Evolutionary conservation across 495 filamentous ascomycete species (phyloP), one percentile per base, ranked within the genome.

Genomic region (Neurospora sp.): DNA sequence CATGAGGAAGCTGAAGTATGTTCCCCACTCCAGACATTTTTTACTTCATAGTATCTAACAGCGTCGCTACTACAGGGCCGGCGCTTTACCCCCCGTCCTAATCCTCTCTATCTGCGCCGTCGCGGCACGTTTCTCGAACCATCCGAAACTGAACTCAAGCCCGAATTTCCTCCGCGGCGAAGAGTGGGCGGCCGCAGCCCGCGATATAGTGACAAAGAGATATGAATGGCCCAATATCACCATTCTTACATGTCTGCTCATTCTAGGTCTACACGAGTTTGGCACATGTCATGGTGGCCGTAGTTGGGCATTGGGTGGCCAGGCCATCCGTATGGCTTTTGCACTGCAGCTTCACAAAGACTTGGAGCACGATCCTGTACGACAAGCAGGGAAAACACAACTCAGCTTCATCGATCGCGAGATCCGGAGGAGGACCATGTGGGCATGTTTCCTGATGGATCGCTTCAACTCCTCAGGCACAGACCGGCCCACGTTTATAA

Each of bases 221-320:
- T 97, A 97, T 76, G 94, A 97, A 80, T 93, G 93, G 80, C 95
- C 96, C 0, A 99, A 97, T 77, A 97, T 99, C 70, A 97, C 94
- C 3, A 97, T 96, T 38, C 82, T 99, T 39, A 97, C 94, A 16
- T 94, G 94, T 27, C 89, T 97, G 71, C 77, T 98, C 20, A 88
- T 98, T 18, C 86, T 99, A 68, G 94, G 94, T 16, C 83, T 99
- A 68, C 96, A 99, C 78, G 94, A 97, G 77, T 97, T 99, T 76
- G 96, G 96, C 39, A 98, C 96, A 59, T 98, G 96, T 78, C 94
- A 98, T 79, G 96, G 96, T 73, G 95, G 96, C 12, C 87, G 94
- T 73, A 97, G 94, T 78, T 99, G 96, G 96, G 93, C 96, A 69
- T 88, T 97, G 75, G 93, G 94, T 44, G 96, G 96, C 2, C 94